Evolutionary conservation across 306 rosid genomes (phyloP).

Genomic region (Inga leiocalycina): DNA sequence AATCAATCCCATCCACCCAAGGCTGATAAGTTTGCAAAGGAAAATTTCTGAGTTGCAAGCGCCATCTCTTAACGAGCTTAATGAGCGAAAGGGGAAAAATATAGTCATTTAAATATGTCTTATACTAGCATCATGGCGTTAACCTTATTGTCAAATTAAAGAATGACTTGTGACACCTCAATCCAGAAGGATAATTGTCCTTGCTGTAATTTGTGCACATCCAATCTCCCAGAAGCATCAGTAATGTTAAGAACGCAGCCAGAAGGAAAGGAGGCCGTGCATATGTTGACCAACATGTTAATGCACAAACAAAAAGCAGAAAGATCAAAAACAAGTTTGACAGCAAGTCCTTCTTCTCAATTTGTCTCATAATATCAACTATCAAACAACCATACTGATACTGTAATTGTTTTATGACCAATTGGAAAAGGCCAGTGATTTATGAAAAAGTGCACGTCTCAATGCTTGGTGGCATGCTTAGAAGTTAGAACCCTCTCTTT

Average conservation of each 20-base stretch:
- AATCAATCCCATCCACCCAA: not conserved
- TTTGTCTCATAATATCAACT: constrained; percentile 35
- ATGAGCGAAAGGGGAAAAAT: not conserved
- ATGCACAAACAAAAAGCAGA: constrained; percentile 84
- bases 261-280: constrained; percentile 67
- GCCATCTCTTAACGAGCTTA: not conserved
- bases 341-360: constrained; percentile 48
- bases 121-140: not conserved
- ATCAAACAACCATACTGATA: constrained; percentile 24
- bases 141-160: not conserved
- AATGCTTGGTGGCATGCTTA: not conserved
- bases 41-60: not conserved
- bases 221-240: constrained; percentile 8
- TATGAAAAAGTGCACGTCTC: constrained; percentile 14
- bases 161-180: constrained; percentile 74
- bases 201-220: constrained; percentile 83
- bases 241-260: constrained; percentile 33
- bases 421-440: not conserved
- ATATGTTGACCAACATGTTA: constrained; percentile 81
- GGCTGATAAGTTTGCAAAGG: not conserved
- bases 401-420: not conserved
- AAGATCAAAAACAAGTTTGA: constrained; percentile 75
- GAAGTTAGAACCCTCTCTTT: not conserved
- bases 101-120: not conserved
- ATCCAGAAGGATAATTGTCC: constrained; percentile 86